These are phyloP conservation scores for Paecilomyces formosus DNA, from an alignment of 2,329 filamentous ascomycete genomes.

Conservation along the genomic window DNA sequence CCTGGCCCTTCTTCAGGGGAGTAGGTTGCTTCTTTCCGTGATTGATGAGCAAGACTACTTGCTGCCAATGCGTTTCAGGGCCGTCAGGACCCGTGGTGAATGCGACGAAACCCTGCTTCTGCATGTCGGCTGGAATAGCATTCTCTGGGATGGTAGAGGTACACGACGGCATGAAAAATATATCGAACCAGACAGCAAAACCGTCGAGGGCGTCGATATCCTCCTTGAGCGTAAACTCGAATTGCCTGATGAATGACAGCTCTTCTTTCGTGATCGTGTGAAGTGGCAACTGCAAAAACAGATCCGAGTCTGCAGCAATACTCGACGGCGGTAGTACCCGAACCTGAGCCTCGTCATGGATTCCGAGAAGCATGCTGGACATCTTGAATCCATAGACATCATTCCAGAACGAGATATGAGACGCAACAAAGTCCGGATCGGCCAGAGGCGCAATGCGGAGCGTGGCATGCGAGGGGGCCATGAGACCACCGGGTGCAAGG, in stretches of 20 bases:
- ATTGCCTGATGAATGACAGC: conserved; percentile 65
- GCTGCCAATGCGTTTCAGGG: conserved; percentile 83
- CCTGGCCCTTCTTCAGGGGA: conserved; percentile 47
- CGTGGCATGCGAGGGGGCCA: conserved; percentile 79
- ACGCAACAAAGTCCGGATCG: conserved; percentile 68
- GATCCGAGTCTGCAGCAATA: conserved; percentile 45
- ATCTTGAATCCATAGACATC: conserved; percentile 95
- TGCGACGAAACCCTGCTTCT: conserved; percentile 57
- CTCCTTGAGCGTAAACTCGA: conserved; percentile 53
- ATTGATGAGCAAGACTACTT: conserved; percentile 67
- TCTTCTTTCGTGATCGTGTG: conserved; percentile 65
- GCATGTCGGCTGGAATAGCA: conserved; percentile 54
- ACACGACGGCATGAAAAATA: conserved; percentile 68
- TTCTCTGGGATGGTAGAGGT: conserved; percentile 45
- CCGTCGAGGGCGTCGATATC: conserved; percentile 70
- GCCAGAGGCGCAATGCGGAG: conserved; percentile 75
- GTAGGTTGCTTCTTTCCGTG: conserved; percentile 42
- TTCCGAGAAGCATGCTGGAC: conserved; percentile 76
- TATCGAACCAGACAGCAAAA: conserved; percentile 90
- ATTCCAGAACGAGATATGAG: conserved; percentile 78
- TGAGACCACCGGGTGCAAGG: conserved; percentile 68
- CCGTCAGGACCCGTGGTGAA: conserved; percentile 80
- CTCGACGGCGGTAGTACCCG: conserved; percentile 58
- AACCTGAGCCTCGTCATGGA: conserved; percentile 75
- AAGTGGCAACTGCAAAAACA: conserved; percentile 70